Base-by-base conservation (phyloP, 164 flowering plant species). In the Vitis amurensis region DNA sequence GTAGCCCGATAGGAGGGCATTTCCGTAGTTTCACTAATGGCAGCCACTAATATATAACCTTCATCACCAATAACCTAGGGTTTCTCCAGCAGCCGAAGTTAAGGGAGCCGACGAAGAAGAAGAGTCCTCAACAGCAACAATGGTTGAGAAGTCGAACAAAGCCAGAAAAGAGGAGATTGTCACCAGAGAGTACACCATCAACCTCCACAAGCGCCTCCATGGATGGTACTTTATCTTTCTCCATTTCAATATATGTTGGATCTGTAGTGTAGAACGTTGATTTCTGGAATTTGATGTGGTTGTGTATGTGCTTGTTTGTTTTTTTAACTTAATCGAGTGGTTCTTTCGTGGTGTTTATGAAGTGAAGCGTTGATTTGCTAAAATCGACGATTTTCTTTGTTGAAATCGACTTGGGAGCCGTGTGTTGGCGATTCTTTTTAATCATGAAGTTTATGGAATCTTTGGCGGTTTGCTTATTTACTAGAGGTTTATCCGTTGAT, bases 201-300 rank as follows among this genome's bases (percentile, higher is more conserved):
- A 84, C 69, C 87, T 86, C 62, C 89, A 86, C 79, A 86, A 79
- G 29, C 87, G 89, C 63, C 47, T 86, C 3, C 89, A 86, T 77
- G 87, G 87, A 55, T 86, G 89, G 89, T 86, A 80, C 52, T 2
- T 17, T 6, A 9, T 9, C 30, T 57, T 12, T 49, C 49, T 29
- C 23, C 9, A 11, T 19, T 49, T 48, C 3, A 2, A 14, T 64
- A 2, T 19, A 12, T 19, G 19, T 64, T 49, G 27, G 5, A 11
- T 29, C 14, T 31, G 7, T 31, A 31, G 44, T 6, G 4, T 31
- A 31, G 44, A 51, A 51, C 5, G 15, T 17, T 63, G 59, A 61
- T 27, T 17, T 61, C 11, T 61, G 11, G 11, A 59, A 31, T 31
- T 31, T 17, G 4, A 9, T 63, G 0, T 63, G 12, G 52, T 4